A percentile compares a stretch with the other conserved stretches of the same genome.
These are phyloP conservation scores for Podospora bellae-mahoneyi DNA, from an alignment of 495 filamentous ascomycete species.

Conservation along the genomic window DNA sequence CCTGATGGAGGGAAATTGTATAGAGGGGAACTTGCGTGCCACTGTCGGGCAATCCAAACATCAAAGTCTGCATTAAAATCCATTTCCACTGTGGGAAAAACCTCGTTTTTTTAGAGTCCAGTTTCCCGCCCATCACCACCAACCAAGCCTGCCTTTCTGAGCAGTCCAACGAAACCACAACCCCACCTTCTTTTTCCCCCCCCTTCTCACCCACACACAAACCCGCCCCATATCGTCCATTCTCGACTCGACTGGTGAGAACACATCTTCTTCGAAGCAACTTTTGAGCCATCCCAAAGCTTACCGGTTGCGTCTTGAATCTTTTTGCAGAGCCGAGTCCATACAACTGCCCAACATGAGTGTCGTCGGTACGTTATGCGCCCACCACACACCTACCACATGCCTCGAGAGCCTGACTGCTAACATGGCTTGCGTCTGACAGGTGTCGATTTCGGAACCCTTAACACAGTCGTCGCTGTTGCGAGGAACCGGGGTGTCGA, in stretches of 20 bases:
- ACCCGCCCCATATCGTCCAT: constrained; percentile 5
- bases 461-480: constrained; percentile 96
- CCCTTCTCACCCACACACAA: constrained; percentile 1
- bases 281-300: constrained; percentile 18
- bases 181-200: constrained; percentile 7
- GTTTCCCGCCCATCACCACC: background rate
- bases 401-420: background rate
- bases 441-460: constrained; percentile 94
- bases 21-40: no score
- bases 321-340: constrained; percentile 24
- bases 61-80: no score
- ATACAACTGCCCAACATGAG: constrained; percentile 44
- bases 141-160: constrained; percentile 3
- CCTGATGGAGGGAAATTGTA: constrained; percentile 12
- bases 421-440: background rate
- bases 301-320: constrained; percentile 23
- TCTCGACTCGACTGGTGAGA: constrained; percentile 15
- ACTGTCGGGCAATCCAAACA: no score
- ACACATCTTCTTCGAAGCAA: background rate
- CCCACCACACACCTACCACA: background rate
- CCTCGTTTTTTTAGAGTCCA: background rate
- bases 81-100: constrained; percentile 1
- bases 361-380: constrained; percentile 42
- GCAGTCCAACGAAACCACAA: background rate
- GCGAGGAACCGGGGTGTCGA: constrained; percentile 97